phyloP scores from a whole-genome alignment of 2,329 filamentous ascomycete species.

The Dichotomopilus funicola region DNA sequence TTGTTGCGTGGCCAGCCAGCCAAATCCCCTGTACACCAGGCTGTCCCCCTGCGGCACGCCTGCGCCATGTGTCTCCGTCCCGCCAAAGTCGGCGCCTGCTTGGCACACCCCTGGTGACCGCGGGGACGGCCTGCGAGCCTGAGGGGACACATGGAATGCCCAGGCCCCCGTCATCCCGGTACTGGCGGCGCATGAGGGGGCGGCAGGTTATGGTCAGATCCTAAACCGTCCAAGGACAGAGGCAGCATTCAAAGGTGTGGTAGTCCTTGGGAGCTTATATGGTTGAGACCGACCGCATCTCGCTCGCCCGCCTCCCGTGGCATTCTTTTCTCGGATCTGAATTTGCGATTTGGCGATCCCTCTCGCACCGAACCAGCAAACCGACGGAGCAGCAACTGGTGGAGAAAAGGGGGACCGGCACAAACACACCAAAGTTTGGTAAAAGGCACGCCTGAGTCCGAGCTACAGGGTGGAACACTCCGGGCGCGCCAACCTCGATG shows the following conservation, averaged over 20 bases:
- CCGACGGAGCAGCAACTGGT: not conserved
- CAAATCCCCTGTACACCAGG: no score
- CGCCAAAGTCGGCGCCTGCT: slow-evolving; percentile 4
- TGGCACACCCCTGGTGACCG: slow-evolving; percentile 2
- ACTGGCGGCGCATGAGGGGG: not conserved
- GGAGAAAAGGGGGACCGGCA: not conserved
- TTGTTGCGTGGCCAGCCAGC: no score
- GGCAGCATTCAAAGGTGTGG: not conserved
- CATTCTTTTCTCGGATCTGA: not conserved
- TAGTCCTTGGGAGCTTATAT: slow-evolving; percentile 4
- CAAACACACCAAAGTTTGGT: no score
- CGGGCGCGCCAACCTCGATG: not conserved
- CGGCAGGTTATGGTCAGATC: not conserved
- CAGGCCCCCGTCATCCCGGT: not conserved
- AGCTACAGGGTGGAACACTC: not conserved
- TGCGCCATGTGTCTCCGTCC: not conserved
- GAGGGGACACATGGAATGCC: not conserved
- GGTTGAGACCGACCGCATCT: slow-evolving; percentile 1
- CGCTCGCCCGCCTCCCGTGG: not conserved
- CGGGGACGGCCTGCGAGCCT: not conserved
- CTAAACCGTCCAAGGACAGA: not conserved
- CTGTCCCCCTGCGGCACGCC: slow-evolving; percentile 9
- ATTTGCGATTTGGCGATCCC: not conserved
- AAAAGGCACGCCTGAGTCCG: not conserved
- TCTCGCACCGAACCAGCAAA: not conserved